phyloP scores from a whole-genome alignment of 2,329 filamentous ascomycete genomes.

The Phyllosticta citrichinensis region DNA sequence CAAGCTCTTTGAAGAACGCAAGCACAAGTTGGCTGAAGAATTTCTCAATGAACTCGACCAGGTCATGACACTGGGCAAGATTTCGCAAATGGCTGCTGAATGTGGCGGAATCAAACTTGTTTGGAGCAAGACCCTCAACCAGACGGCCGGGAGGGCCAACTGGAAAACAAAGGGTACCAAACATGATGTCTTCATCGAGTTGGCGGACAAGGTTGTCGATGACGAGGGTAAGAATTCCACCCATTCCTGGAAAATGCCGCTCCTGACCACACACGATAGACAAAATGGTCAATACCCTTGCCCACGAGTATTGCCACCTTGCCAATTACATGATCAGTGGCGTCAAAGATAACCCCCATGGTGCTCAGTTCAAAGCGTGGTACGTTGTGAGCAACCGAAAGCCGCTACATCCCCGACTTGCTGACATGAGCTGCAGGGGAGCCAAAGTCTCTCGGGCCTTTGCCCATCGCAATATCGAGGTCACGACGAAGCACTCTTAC shows the following conservation, averaged over 20 bases:
- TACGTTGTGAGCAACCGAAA: slow-evolving; percentile 12
- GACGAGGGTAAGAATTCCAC: slow-evolving; percentile 31
- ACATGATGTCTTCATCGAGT: slow-evolving; percentile 66
- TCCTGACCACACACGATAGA: slow-evolving; percentile 24
- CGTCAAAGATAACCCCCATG: slow-evolving; percentile 68
- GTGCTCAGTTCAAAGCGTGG: slow-evolving; percentile 74
- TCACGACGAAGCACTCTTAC: slow-evolving; percentile 86
- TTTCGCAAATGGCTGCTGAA: slow-evolving; percentile 46
- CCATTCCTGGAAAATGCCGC: not conserved
- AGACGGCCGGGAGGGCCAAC: slow-evolving; percentile 57
- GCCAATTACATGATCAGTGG: slow-evolving; percentile 82
- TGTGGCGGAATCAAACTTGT: slow-evolving; percentile 62
- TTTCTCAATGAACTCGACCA: slow-evolving; percentile 63
- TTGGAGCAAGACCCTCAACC: slow-evolving; percentile 71
- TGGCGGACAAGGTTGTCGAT: slow-evolving; percentile 81
- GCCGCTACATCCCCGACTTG: slow-evolving; percentile 13
- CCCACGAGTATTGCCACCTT: slow-evolving; percentile 93
- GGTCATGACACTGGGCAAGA: slow-evolving; percentile 50
- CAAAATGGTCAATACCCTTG: slow-evolving; percentile 78
- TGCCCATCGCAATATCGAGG: slow-evolving; percentile 56
- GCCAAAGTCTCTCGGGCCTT: slow-evolving; percentile 36
- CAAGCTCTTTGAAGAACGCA: slow-evolving; percentile 52
- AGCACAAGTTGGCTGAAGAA: slow-evolving; percentile 50
- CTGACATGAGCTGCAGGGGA: slow-evolving; percentile 33
- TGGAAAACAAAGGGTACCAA: slow-evolving; percentile 34